These are phyloP conservation scores for Teratosphaeria nubilosa DNA, from an alignment of 2,329 filamentous ascomycete species.

Conservation along the genomic window DNA sequence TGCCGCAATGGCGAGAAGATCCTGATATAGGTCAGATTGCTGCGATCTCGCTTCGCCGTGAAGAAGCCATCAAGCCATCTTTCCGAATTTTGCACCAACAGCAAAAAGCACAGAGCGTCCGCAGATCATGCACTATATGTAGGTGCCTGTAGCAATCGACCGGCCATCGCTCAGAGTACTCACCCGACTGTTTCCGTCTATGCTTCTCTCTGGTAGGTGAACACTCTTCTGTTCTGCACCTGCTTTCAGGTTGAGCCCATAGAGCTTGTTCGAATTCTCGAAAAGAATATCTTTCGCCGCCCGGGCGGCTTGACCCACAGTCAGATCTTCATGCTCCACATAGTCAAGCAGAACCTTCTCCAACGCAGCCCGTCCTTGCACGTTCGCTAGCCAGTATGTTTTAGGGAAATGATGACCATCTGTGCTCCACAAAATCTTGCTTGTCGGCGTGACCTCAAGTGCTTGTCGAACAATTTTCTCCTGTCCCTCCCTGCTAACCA, in stretches of 20 bases:
- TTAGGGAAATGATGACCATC: slow-evolving; percentile 74
- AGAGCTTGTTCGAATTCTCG: slow-evolving; percentile 66
- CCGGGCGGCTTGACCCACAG: slow-evolving; percentile 50
- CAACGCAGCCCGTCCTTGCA: slow-evolving; percentile 61
- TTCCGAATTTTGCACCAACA: not conserved
- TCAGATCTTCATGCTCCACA: slow-evolving; percentile 53
- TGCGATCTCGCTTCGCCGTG: not conserved
- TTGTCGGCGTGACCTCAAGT: slow-evolving; percentile 63
- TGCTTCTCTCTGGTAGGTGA: not conserved
- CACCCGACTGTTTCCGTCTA: not conserved
- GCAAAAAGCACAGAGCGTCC: not conserved
- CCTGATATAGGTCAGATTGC: not conserved
- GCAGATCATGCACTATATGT: not conserved
- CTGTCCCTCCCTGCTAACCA: slow-evolving; percentile 66
- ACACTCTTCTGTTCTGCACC: not conserved
- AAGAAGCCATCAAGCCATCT: not conserved
- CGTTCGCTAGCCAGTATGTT: slow-evolving; percentile 62
- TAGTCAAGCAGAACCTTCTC: slow-evolving; percentile 59
- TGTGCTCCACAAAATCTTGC: slow-evolving; percentile 70
- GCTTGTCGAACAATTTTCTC: slow-evolving; percentile 60
- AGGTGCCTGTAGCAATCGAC: not conserved
- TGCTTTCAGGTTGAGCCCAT: slow-evolving; percentile 41
- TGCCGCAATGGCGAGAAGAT: not conserved
- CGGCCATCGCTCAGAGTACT: not conserved
- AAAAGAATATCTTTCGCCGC: slow-evolving; percentile 62